Base-by-base conservation (phyloP, 495 filamentous ascomycete species). In the Hypoxylon intermedium region DNA sequence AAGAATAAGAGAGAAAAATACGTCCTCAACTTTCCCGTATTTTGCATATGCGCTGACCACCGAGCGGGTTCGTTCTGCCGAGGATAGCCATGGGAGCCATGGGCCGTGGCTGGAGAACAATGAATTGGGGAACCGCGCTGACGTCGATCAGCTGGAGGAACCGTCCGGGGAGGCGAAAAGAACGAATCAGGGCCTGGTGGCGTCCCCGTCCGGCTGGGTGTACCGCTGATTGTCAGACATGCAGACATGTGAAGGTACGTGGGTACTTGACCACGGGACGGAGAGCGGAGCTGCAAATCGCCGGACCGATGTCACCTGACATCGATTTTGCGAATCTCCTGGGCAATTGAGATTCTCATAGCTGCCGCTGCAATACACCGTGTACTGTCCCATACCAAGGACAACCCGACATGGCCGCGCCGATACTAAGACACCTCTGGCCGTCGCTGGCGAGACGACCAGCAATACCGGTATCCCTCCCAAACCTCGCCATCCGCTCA, bases 21-120 rank as follows among this genome's bases (percentile, higher is more conserved):
- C 12, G 15, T 46, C 13, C 4, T 52, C 18, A 38, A 53, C 49
- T 34, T 60, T 60, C 62, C 51, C 55, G 40, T 55, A 60, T 55
- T 60, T 43, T 51, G 46, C 19, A 20, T 33, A n/a, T 26, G 19
- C 20, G 40, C 24, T 51, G 26, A 57, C 38, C 49, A 44, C 61
- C 50, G 62, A 52, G 48, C 41, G 48, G 45, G 48, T 58, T 52
- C 20, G 40, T 60, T 73, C 65, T 68, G 69, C 73, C 73, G 73
- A 75, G 73, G 73, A 59, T 75, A 75, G 63, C 71, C 73, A 71
- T 60, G 18, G 3, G 20, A 11, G 19, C 43, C 28, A 28, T 44
- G 52, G 41, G 42, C 41, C 51, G 51, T 58, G 44, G n/a, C n/a
- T n/a, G n/a, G n/a, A n/a, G n/a, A 47, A 30, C 21, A 43, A 26